Percentiles rank a stretch among this genome's conserved stretches.
Evolutionary conservation across 352 stramenopile genomes (phyloP).

Genomic region (Salisapilia sapeloensis): DNA sequence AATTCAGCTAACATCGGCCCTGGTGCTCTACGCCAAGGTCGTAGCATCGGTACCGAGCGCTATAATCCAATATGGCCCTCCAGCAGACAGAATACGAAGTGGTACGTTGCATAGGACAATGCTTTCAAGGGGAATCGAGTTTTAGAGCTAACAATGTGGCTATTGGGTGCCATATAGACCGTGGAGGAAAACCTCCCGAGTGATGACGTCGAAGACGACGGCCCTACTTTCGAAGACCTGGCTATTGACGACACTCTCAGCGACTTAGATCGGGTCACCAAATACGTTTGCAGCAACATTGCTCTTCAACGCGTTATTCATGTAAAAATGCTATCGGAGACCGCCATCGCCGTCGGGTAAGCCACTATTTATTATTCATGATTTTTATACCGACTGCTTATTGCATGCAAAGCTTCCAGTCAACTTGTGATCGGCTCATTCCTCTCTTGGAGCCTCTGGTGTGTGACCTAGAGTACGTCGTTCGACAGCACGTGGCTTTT

Average conservation of each 20-base stretch:
- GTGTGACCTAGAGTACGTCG: conserved; percentile 87
- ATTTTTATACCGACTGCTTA: too few relatives aligned
- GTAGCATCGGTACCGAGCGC: too few relatives aligned
- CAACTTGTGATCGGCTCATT: conserved; percentile 74
- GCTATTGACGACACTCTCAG: conserved; percentile 96
- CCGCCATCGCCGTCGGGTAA: conserved; percentile 54
- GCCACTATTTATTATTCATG: conserved; percentile 1
- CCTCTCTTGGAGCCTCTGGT: conserved; percentile 79
- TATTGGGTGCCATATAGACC: background rate
- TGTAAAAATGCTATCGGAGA: conserved; percentile 90
- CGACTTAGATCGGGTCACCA: conserved; percentile 87
- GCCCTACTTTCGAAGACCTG: conserved; percentile 95
- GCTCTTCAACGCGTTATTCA: conserved; percentile 95
- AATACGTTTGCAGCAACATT: conserved; percentile 92
- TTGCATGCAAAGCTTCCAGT: conserved; percentile 31
- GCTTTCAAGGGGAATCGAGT: background rate
- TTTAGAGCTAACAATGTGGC: background rate
- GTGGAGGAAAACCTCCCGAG: conserved; percentile 8
- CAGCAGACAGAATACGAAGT: conserved; percentile 29
- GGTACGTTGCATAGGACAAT: conserved; percentile 7
- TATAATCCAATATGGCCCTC: background rate
- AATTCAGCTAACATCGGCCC: too few relatives aligned
- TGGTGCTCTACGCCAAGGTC: too few relatives aligned
- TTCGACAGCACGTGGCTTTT: conserved; percentile 86
- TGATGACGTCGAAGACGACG: conserved; percentile 10